A percentile compares a stretch with the other conserved stretches of the same genome.
Conservation (phyloP, 306 rosid species). For the Cucumis hystrix region DNA sequence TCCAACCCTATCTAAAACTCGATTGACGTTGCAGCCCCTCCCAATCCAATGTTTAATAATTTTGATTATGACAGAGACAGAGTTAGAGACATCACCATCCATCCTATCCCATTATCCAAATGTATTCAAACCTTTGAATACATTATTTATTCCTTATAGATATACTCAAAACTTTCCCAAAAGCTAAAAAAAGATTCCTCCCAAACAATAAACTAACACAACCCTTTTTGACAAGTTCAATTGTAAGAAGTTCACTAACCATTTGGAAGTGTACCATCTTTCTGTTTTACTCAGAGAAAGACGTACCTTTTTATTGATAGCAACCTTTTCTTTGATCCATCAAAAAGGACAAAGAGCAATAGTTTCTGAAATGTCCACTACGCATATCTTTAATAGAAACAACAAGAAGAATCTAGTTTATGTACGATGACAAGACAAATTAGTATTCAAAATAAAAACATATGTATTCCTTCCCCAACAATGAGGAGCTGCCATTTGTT, state of each 20-base stretch:
- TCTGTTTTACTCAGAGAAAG: neutral
- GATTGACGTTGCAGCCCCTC: neutral
- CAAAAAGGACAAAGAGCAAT: neutral
- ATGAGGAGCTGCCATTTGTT: conserved; percentile 3
- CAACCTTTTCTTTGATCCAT: neutral
- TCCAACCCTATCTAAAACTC: neutral
- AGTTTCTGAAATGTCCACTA: neutral
- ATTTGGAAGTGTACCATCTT: neutral
- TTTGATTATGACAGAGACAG: neutral
- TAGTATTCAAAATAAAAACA: neutral
- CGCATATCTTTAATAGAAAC: neutral
- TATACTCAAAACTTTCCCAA: neutral
- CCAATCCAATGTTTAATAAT: neutral
- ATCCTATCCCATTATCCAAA: conserved; percentile 1
- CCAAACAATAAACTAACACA: neutral
- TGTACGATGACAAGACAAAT: neutral
- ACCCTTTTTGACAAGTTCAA: neutral
- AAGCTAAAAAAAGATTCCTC: conserved; percentile 3
- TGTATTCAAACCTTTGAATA: conserved; percentile 8
- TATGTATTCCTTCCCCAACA: neutral
- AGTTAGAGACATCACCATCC: neutral
- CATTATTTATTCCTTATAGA: neutral
- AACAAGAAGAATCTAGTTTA: neutral
- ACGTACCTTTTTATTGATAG: neutral
- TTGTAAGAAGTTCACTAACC: neutral